Evolutionary conservation across 768 basidiomycete genomes (phyloP).

Genomic region (Trametes cubensis): DNA sequence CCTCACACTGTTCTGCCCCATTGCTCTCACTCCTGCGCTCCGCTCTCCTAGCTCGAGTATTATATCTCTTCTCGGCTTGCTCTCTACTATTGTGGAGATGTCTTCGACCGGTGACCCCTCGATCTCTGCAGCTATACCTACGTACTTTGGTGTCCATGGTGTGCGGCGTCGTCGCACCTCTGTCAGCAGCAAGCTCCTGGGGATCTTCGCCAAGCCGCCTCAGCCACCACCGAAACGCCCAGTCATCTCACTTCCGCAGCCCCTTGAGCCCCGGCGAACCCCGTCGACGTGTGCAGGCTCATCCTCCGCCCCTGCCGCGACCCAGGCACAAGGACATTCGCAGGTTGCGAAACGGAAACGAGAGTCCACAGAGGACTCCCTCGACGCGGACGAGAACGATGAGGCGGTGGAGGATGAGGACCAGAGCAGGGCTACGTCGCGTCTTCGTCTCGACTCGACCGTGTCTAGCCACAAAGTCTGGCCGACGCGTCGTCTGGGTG

Average conservation of each 20-base stretch:
- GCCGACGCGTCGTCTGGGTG: not conserved
- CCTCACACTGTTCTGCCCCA: too few species aligned
- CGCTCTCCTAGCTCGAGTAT: too few species aligned
- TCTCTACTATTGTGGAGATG: too few species aligned
- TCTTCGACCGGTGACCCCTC: too few species aligned
- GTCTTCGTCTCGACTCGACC: conserved; percentile 2
- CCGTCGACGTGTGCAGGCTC: not conserved
- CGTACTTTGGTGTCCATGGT: too few species aligned
- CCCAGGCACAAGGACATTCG: not conserved
- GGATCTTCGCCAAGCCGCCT: not conserved
- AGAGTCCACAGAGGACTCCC: not conserved
- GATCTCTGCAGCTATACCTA: too few species aligned
- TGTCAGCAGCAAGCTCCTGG: conserved; percentile 2
- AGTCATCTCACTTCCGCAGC: not conserved
- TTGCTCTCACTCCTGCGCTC: too few species aligned
- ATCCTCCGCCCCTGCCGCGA: too few species aligned
- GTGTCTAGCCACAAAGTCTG: not conserved
- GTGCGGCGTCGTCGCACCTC: conserved; percentile 1
- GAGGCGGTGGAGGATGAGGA: not conserved
- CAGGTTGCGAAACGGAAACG: not conserved
- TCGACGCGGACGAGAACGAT: not conserved
- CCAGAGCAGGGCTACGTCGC: not conserved
- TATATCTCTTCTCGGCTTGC: too few species aligned
- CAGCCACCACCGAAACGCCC: not conserved
- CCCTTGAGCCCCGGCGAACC: not conserved